phyloP scores from a whole-genome alignment of 2,329 filamentous ascomycete species.

The Aspergillus sojae region DNA sequence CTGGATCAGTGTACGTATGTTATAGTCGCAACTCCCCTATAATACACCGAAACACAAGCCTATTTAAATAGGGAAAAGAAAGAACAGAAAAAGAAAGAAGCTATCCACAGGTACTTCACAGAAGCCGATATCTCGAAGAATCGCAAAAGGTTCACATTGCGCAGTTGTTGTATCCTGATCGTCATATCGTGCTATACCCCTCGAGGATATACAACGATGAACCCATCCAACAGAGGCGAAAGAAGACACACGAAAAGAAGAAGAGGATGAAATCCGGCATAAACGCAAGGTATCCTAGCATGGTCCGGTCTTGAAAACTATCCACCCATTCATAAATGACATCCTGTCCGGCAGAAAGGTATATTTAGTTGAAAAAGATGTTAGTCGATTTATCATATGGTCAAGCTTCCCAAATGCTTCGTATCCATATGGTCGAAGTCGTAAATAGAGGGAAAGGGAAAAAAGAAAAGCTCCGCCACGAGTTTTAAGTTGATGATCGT shows the following conservation, averaged over 20 bases:
- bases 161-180: conserved; percentile 4
- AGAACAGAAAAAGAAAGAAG: conserved; percentile 6
- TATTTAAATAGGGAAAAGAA: conserved; percentile 1
- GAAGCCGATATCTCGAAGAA: not conserved
- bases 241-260: conserved; percentile 1
- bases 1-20: not conserved
- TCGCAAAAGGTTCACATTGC: not conserved
- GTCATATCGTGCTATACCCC: conserved; percentile 10
- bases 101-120: conserved; percentile 1
- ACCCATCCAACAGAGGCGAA: conserved; percentile 10
- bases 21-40: conserved; percentile 10
- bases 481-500: not conserved
- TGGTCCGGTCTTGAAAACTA: not conserved
- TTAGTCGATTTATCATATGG: conserved; percentile 7
- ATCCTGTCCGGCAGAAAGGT: not conserved
- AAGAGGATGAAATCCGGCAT: not conserved
- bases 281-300: not conserved
- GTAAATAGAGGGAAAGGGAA: conserved; percentile 5
- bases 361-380: conserved; percentile 7
- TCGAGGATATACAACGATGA: not conserved
- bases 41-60: conserved; percentile 9
- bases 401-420: not conserved
- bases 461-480: not conserved
- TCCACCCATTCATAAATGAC: conserved; percentile 5
- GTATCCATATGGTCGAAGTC: not conserved